These are phyloP conservation scores for Russula foetens DNA, from an alignment of 768 basidiomycete species.

Conservation along the genomic window DNA sequence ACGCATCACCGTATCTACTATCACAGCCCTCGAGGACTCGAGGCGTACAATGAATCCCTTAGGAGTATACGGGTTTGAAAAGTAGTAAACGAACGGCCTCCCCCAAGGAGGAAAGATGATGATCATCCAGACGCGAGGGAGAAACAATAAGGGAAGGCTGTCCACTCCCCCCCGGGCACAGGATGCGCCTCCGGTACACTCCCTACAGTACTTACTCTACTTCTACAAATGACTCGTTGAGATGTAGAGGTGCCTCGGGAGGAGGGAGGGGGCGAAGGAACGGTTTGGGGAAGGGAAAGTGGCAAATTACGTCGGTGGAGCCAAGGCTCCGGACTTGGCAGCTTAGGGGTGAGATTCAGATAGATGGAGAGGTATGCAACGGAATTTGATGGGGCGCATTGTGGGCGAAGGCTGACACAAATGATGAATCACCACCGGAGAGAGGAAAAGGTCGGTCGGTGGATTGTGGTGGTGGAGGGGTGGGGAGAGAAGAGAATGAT, in stretches of 20 bases:
- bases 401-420: not conserved
- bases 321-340: not conserved
- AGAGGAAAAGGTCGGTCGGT: not conserved
- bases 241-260: not conserved
- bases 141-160: not conserved
- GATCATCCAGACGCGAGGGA: too few relatives aligned
- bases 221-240: too few relatives aligned
- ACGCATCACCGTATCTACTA: not conserved
- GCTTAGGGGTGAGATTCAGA: not conserved
- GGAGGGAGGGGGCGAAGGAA: too few relatives aligned
- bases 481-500: too few relatives aligned
- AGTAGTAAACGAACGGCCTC: not conserved
- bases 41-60: not conserved
- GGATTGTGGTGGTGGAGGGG: not conserved
- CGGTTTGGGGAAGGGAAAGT: not conserved
- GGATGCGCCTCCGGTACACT: too few relatives aligned
- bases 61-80: not conserved
- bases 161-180: too few relatives aligned
- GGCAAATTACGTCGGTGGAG: conserved; percentile 3
- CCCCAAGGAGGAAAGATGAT: not conserved
- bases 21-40: not conserved
- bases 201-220: too few relatives aligned
- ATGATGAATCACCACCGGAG: not conserved
- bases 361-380: not conserved
- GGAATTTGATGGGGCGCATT: conserved; percentile 2